phyloP scores from a whole-genome alignment of 371 early-diverging fungal genomes.

The Saksenaea oblongispora region DNA sequence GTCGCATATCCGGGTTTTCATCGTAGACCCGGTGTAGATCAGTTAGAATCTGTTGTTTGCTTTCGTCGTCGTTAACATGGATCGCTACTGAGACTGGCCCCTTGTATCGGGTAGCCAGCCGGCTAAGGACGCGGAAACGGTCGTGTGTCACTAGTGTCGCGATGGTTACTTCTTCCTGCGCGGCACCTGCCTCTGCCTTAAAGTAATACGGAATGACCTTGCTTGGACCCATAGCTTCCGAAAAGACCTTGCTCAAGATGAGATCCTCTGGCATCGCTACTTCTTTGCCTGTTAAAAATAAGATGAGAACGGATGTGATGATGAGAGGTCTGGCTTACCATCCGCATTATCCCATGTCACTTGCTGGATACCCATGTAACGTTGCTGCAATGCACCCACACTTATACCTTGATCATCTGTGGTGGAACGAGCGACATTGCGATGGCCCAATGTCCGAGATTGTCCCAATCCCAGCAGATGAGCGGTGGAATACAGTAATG shows the following conservation, averaged over 20 bases:
- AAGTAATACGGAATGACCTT: constrained; percentile 63
- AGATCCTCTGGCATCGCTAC: constrained; percentile 44
- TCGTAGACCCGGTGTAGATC: constrained; percentile 53
- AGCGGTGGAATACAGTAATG: constrained; percentile 30
- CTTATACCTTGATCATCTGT: constrained; percentile 4
- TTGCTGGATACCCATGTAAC: constrained; percentile 23
- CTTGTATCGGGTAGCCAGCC: constrained; percentile 54
- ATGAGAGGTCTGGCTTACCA: constrained; percentile 10
- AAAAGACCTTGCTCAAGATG: constrained; percentile 54
- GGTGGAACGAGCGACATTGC: constrained; percentile 7
- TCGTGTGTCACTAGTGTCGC: constrained; percentile 57
- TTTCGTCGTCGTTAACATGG: constrained; percentile 61
- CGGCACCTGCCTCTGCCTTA: constrained; percentile 43
- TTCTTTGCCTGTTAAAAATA: constrained; percentile 8
- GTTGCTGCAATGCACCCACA: constrained; percentile 24
- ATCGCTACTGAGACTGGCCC: constrained; percentile 67
- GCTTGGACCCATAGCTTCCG: constrained; percentile 62
- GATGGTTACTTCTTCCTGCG: constrained; percentile 60
- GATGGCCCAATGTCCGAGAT: background rate
- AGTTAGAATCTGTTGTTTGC: constrained; percentile 43
- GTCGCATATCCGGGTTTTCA: constrained; percentile 49
- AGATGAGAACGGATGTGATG: background rate
- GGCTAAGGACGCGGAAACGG: constrained; percentile 48
- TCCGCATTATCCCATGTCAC: constrained; percentile 25
- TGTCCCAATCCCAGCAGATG: constrained; percentile 22